Conservation (phyloP, 768 basidiomycete species). For the Tricholoma hemisulphureum region DNA sequence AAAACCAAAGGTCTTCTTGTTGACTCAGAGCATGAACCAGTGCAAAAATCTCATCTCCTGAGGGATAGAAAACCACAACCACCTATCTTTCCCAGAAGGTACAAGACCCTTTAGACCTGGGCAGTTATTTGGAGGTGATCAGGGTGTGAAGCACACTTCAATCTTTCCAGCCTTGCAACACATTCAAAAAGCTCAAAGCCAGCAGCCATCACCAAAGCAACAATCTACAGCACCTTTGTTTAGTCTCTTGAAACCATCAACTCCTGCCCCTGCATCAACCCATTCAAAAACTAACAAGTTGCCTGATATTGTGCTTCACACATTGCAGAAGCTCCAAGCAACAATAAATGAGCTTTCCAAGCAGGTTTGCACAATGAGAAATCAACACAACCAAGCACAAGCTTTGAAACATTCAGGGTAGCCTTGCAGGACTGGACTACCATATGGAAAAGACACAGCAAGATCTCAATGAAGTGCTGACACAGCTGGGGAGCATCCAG, state of each 20-base stretch:
- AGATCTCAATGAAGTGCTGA: too few species aligned
- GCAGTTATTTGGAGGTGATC: background rate
- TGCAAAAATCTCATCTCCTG: constrained; percentile 7
- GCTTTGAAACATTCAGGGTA: background rate
- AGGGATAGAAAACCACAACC: background rate
- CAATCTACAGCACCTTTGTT: constrained; percentile 5
- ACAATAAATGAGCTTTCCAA: constrained; percentile 12
- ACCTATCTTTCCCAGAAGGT: background rate
- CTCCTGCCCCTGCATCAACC: background rate
- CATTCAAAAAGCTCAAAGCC: background rate
- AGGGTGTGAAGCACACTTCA: background rate
- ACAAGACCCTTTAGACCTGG: background rate
- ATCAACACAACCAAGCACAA: background rate
- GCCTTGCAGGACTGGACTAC: background rate
- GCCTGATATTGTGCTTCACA: constrained; percentile 13
- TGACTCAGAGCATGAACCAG: constrained; percentile 13
- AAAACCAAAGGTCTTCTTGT: constrained; percentile 9
- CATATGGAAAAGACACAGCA: too few species aligned
- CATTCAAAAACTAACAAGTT: constrained; percentile 7
- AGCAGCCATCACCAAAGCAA: background rate
- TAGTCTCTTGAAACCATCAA: constrained; percentile 6
- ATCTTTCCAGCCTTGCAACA: constrained; percentile 14
- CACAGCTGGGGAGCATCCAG: too few species aligned
- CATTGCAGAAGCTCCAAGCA: constrained; percentile 9
- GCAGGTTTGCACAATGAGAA: constrained; percentile 8